Evolutionary conservation across 345 rosid genomes (phyloP).

Genomic region (Lagerstroemia speciosa): DNA sequence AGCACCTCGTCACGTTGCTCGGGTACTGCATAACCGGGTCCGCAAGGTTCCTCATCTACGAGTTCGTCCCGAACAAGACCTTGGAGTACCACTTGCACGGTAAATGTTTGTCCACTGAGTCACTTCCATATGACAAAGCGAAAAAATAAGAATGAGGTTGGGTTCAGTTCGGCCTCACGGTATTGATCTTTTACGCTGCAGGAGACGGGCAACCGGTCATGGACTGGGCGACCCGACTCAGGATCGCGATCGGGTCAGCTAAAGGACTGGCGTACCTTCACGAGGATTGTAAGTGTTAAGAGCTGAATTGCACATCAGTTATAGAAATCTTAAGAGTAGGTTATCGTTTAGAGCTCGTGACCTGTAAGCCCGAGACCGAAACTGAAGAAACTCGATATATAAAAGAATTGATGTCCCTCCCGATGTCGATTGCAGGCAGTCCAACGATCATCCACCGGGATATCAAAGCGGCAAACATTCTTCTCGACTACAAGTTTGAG

Average conservation of each 20-base stretch:
- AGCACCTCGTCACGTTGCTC: conserved; percentile 28
- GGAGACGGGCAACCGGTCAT: conserved; percentile 26
- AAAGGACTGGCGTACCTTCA: conserved; percentile 59
- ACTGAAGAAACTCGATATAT: too few relatives aligned
- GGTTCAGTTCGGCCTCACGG: background rate
- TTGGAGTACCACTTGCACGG: conserved; percentile 39
- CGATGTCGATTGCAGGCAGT: conserved; percentile 35
- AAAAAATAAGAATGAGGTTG: too few relatives aligned
- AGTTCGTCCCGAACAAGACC: conserved; percentile 39
- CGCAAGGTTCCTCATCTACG: conserved; percentile 34
- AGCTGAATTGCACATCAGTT: too few relatives aligned
- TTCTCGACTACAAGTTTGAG: conserved; percentile 62
- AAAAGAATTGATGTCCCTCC: too few relatives aligned
- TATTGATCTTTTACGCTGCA: conserved; percentile 3
- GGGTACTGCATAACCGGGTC: conserved; percentile 31
- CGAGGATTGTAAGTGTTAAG: conserved; percentile 49
- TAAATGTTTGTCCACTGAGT: background rate
- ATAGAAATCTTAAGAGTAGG: too few relatives aligned
- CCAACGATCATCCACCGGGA: conserved; percentile 82
- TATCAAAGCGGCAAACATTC: conserved; percentile 80
- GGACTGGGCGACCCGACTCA: conserved; percentile 37
- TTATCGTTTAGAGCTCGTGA: too few relatives aligned
- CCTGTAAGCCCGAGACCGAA: too few relatives aligned
- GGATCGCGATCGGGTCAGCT: conserved; percentile 47
- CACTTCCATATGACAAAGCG: too few relatives aligned